Evolutionary conservation across 164 flowering plant species (phyloP), one percentile per base, ranked within the genome.

Genomic region (Piper longum): DNA sequence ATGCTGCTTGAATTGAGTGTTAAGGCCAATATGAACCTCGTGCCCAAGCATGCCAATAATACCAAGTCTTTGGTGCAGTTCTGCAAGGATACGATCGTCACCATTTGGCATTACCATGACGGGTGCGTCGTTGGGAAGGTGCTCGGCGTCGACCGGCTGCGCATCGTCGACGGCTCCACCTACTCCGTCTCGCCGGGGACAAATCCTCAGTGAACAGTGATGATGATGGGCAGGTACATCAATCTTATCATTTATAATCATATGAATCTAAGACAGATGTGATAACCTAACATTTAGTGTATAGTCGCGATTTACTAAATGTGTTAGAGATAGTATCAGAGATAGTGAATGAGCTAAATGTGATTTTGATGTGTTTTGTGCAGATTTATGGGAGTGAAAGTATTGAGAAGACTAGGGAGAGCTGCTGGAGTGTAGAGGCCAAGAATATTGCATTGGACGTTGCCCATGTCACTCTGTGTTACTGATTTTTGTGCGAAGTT

Each of bases 351-450:
- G 36, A 43, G 11, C 54, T 26, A 26, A 26, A 26, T 26, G 36
- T 26, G 36, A 26, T 39, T 39, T 45, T 58, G 36, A 36, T 43
- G 18, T 42, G 36, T 17, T 44, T 44, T 4, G 60, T 73, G 80
- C 89, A 92, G 98, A 82, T 92, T 89, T 74, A 78, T 86, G 89
- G 98, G 96, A 69, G 81, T 87, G 75, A 89, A 86, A 74, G 80
- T 89, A 17, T 72, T 86, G 70, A 80, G 87, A 71, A 81, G 93
- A 78, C 62, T 86, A 39, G 90, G 98, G 65, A 70, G 71, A 78
- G 68, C 60, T 70, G 84, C 85, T 64, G 83, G 80, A 42, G 71
- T 82, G 58, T 81, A 57, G 64, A 26, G 2, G 36, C 36, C 36
- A 75, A 40, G 41, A 8, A 16, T 42, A 14, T 16, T 2, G 41